Conservation (phyloP, 805 yeast species). For the Schwanniomyces polymorphus region DNA sequence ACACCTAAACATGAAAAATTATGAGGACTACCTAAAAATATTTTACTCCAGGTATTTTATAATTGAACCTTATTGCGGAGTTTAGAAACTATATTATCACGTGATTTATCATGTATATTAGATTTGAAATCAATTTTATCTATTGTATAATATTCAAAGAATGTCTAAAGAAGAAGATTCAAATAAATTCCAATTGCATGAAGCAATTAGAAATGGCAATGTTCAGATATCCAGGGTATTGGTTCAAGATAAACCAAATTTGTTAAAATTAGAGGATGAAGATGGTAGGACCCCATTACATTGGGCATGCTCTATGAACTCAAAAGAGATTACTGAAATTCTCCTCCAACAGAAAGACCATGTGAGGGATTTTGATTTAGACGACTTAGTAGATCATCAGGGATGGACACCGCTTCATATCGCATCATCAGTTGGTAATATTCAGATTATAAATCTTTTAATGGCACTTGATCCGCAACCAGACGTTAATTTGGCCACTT, state of each 20-base stretch:
- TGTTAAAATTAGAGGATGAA: constrained; percentile 52
- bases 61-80: no score
- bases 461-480: constrained; percentile 50
- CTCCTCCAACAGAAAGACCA: constrained; percentile 6
- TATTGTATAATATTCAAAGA: no score
- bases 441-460: constrained; percentile 50
- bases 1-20: no score
- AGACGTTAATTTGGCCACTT: constrained; percentile 60
- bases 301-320: constrained; percentile 79
- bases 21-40: no score
- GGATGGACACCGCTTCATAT: constrained; percentile 92
- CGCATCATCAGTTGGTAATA: constrained; percentile 72
- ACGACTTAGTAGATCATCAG: constrained; percentile 65
- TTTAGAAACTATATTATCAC: no score
- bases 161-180: not conserved
- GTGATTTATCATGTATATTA: no score
- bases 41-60: no score
- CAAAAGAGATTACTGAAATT: constrained; percentile 49
- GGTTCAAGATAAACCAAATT: constrained; percentile 49
- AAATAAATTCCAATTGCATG: constrained; percentile 12
- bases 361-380: constrained; percentile 52
- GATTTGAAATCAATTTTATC: no score
- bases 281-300: constrained; percentile 83
- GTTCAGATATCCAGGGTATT: constrained; percentile 50
- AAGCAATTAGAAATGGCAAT: constrained; percentile 68